Evolutionary conservation across 1,284 basidiomycete species (phyloP).

Genomic region (Rhodotorula mucilaginosa): DNA sequence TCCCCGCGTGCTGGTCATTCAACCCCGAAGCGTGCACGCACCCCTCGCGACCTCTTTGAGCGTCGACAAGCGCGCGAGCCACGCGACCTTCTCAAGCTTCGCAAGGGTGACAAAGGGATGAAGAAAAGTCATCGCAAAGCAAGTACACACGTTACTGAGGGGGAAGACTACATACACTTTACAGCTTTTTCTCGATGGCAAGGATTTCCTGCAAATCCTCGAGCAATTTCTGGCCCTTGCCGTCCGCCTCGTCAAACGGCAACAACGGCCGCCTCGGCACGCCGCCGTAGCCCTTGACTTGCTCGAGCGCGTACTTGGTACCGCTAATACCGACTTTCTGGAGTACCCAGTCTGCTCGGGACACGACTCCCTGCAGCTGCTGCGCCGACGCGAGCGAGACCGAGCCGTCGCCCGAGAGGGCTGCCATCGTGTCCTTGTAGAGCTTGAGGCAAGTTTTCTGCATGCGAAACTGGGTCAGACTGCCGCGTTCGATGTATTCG

Average conservation of each 20-base stretch:
- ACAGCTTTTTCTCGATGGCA: constrained; percentile 27
- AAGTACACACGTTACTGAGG: not conserved
- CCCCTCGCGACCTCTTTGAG: not conserved
- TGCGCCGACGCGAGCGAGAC: constrained; percentile 4
- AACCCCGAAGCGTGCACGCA: not conserved
- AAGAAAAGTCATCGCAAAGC: not conserved
- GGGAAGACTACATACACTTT: too few species aligned
- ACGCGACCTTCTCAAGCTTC: constrained; percentile 3
- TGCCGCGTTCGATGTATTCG: not conserved
- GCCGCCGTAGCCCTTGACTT: constrained; percentile 27
- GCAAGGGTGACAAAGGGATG: too few species aligned
- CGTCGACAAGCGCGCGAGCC: not conserved
- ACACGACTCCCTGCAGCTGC: constrained; percentile 27
- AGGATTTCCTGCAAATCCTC: constrained; percentile 27
- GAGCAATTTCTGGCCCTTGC: constrained; percentile 25
- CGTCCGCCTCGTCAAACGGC: constrained; percentile 19
- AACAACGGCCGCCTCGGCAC: constrained; percentile 31
- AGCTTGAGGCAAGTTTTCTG: constrained; percentile 38
- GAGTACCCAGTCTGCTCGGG: constrained; percentile 30
- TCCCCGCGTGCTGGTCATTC: too few species aligned
- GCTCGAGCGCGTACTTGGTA: constrained; percentile 27
- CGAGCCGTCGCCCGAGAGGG: constrained; percentile 16
- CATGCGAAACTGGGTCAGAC: not conserved
- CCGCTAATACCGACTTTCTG: constrained; percentile 30
- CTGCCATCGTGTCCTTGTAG: constrained; percentile 25